These are phyloP conservation scores for Vigna unguiculata DNA, from an alignment of 306 rosid species.

Conservation along the genomic window DNA sequence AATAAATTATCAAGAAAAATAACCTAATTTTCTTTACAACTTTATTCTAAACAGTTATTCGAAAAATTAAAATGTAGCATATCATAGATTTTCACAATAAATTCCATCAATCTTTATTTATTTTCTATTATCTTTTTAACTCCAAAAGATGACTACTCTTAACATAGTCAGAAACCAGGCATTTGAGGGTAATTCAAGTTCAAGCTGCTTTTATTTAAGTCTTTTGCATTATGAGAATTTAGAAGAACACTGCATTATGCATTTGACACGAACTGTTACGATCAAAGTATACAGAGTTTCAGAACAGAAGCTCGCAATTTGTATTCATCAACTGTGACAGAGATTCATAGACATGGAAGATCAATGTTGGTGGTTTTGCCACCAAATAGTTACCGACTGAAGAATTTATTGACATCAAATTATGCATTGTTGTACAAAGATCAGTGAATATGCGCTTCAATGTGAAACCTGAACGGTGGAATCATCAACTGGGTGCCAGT, in stretches of 20 bases:
- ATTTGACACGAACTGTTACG: not conserved
- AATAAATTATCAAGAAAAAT: not conserved
- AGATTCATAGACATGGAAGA: not conserved
- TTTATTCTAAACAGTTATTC: not conserved
- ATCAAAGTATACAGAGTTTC: not conserved
- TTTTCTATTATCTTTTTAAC: no score
- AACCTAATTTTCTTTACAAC: not conserved
- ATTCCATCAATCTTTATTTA: not conserved
- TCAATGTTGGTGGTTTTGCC: not conserved
- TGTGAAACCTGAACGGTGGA: constrained; percentile 35
- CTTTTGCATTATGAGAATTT: not conserved
- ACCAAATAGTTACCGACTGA: not conserved
- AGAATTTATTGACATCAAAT: constrained; percentile 37
- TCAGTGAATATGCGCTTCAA: not conserved
- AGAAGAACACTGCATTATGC: not conserved
- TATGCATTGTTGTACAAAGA: constrained; percentile 8
- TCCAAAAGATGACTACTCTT: not conserved
- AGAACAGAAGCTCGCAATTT: constrained; percentile 21
- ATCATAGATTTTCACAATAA: not conserved
- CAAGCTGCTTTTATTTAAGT: not conserved
- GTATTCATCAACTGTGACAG: not conserved
- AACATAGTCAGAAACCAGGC: not conserved
- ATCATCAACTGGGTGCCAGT: constrained; percentile 71
- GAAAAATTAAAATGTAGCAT: not conserved
- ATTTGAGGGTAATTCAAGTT: no score